Percentiles rank a stretch among this genome's conserved stretches.
Evolutionary conservation across 148 eudicot species (phyloP).

Genomic region (Pharnaceum exiguum): DNA sequence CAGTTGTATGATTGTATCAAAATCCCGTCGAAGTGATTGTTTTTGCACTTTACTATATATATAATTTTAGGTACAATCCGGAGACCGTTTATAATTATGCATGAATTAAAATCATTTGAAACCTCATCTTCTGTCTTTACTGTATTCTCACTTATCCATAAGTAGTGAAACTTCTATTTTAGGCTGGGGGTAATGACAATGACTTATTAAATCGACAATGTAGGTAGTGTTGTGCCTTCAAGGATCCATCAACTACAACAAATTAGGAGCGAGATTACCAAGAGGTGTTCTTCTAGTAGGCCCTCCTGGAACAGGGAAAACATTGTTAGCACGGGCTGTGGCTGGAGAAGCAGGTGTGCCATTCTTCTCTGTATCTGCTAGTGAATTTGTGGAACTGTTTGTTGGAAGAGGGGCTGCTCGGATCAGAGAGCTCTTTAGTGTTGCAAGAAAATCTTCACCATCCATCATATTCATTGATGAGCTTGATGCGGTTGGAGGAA

Average conservation of each 20-base stretch:
- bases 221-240: constrained; percentile 86
- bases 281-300: constrained; percentile 95
- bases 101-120: no score
- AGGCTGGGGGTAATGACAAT: no score
- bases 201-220: constrained; percentile 19
- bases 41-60: no score
- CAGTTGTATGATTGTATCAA: no score
- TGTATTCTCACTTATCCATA: no score
- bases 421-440: constrained; percentile 85
- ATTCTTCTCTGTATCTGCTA: constrained; percentile 92
- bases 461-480: constrained; percentile 97
- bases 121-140: no score
- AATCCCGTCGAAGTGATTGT: no score
- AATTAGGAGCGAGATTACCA: constrained; percentile 88
- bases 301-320: constrained; percentile 98
- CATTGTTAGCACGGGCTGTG: constrained; percentile 95
- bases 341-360: constrained; percentile 99
- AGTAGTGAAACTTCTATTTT: no score
- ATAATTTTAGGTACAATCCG: no score
- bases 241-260: constrained; percentile 78
- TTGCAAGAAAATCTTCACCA: constrained; percentile 81
- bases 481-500: constrained; percentile 98
- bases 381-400: constrained; percentile 96
- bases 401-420: constrained; percentile 99
- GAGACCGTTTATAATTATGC: no score